Evolutionary conservation across 192 early-diverging fungal genomes (phyloP).

Genomic region (Gonapodya prolifera): DNA sequence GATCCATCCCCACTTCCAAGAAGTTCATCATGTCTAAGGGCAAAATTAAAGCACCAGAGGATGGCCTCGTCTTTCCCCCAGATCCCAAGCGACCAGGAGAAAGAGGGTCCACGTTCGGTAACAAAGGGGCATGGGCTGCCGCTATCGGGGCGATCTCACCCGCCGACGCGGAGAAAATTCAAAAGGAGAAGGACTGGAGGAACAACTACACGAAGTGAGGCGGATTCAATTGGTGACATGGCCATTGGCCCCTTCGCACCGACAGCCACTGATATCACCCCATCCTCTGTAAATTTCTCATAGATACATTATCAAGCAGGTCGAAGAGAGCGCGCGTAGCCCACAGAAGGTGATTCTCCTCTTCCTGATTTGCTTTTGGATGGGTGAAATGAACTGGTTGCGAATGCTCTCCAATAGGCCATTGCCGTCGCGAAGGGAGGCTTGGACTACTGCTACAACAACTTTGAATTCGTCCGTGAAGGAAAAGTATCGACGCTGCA

Average conservation of each 20-base stretch:
- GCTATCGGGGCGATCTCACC: not conserved
- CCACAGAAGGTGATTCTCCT: not conserved
- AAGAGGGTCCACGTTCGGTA: conserved; percentile 7
- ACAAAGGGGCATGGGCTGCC: conserved; percentile 9
- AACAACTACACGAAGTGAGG: conserved; percentile 7
- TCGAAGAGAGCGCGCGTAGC: not conserved
- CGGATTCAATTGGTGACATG: too few relatives aligned
- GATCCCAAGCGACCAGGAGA: not conserved
- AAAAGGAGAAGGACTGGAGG: conserved; percentile 8
- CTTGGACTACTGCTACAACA: conserved; percentile 11
- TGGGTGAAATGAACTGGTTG: not conserved
- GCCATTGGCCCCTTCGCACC: too few relatives aligned
- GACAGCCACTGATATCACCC: not conserved
- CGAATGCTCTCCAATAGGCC: not conserved
- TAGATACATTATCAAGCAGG: conserved; percentile 8
- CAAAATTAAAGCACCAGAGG: not conserved
- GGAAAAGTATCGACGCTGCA: not conserved
- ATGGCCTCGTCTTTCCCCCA: not conserved
- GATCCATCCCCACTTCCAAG: too few relatives aligned
- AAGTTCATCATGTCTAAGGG: too few relatives aligned
- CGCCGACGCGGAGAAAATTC: conserved; percentile 1
- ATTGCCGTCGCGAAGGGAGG: not conserved
- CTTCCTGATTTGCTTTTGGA: not conserved
- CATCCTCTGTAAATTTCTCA: too few relatives aligned
- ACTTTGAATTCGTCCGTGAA: conserved; percentile 9